Evolutionary conservation across 2,329 filamentous ascomycete genomes (phyloP), one percentile per base, ranked within the genome.

Genomic region (Talaromyces marneffei): DNA sequence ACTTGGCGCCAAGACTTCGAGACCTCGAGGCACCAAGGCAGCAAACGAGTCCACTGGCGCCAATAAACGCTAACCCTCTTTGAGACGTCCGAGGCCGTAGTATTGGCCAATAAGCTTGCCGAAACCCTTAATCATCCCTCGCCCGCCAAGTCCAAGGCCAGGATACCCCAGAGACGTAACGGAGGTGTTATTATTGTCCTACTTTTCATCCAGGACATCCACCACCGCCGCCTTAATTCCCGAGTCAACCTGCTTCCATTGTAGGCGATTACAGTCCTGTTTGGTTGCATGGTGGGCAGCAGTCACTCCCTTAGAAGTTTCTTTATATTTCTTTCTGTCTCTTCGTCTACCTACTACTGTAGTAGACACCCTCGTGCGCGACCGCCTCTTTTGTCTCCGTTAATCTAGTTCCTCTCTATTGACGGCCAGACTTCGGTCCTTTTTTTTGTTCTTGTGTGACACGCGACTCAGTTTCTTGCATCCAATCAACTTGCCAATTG

Each of bases 281-380:
- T 40, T 56, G 23, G 55, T 50, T 57, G 53, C 29, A 31, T 44
- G 44, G 57, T 57, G 52, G 40, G 35, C 57, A 54, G n/a, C 56
- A 46, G 48, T 62, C 60, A 48, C 31, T 62, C 60, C 60, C 60
- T 62, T 62, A 14, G 56, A 33, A 31, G 4, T 58, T 62, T 55
- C 37, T 10, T 53, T 31, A 48, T 44, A 10, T 29, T 14, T 37
- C 14, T 39, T 42, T 60, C n/a, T n/a, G 25, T 31, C 6, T 18
- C 46, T 55, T 50, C 52, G 27, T 57, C 46, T 40, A n/a, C n/a
- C n/a, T n/a, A n/a, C n/a, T n/a, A n/a, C n/a, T n/a, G n/a, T n/a
- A n/a, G n/a, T n/a, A n/a, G 10, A 40, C 12, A 18, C 31, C 9
- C 39, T 50, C 57, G 35, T 63, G 29, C 37, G 55, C 53, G 33